Conservation (phyloP, 306 rosid genomes). For the Mimosa pudica region DNA sequence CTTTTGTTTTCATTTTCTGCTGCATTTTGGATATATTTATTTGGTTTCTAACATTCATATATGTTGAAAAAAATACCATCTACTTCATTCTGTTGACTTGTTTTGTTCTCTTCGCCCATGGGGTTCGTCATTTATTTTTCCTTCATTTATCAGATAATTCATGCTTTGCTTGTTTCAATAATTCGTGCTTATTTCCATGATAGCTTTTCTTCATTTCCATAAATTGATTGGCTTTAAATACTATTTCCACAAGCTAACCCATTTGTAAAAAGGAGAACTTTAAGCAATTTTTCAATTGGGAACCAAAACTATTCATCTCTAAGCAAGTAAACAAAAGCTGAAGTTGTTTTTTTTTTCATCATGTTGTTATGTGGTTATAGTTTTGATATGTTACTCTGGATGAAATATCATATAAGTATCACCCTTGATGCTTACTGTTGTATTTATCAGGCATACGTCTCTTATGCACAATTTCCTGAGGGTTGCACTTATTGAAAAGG, state of each 20-base stretch:
- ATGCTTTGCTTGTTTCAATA: conserved; percentile 3
- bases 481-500: conserved; percentile 52
- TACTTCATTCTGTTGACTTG: not conserved
- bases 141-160: not conserved
- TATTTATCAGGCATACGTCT: conserved; percentile 58
- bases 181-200: not conserved
- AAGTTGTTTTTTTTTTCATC: not conserved
- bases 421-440: conserved; percentile 7
- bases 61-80: not conserved
- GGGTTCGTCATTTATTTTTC: not conserved
- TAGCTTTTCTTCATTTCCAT: conserved; percentile 6
- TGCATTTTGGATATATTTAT: not conserved
- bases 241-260: not conserved
- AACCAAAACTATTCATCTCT: conserved; percentile 7
- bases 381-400: not conserved
- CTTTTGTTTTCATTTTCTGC: not conserved
- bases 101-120: not conserved
- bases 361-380: conserved; percentile 20
- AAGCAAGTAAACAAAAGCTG: not conserved
- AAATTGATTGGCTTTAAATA: conserved; percentile 15
- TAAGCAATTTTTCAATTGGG: not conserved
- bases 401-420: conserved; percentile 10
- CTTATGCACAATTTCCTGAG: conserved; percentile 50
- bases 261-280: not conserved
- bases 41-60: not conserved